phyloP scores from a whole-genome alignment of 306 rosid genomes.

The Styphnolobium japonicum region DNA sequence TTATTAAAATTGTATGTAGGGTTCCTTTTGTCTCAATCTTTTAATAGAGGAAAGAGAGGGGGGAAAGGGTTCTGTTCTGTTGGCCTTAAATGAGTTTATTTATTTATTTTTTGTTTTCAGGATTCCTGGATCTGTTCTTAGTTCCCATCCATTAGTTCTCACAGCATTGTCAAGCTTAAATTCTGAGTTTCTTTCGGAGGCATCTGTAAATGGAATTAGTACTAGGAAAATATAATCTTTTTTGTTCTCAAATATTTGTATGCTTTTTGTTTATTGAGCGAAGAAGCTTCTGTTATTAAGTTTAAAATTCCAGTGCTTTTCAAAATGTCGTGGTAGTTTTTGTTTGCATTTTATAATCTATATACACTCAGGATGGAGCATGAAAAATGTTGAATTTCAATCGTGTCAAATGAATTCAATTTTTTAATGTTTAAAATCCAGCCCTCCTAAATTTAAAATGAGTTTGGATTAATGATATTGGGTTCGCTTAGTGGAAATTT shows the following conservation, averaged over 20 bases:
- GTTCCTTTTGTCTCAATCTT: background rate
- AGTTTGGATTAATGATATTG: background rate
- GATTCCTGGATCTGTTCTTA: conserved; percentile 86
- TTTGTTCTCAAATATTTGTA: background rate
- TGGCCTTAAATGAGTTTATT: background rate
- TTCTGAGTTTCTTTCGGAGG: conserved; percentile 91
- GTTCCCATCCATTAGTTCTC: conserved; percentile 89
- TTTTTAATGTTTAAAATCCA: background rate
- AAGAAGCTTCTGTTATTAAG: background rate
- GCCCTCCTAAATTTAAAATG: background rate
- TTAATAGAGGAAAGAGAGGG: background rate
- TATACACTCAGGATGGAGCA: background rate
- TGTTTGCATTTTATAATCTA: background rate
- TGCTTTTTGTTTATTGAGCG: background rate
- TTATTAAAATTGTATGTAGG: too few species aligned
- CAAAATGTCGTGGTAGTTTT: background rate
- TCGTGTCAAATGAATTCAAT: background rate
- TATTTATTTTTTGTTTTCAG: conserved; percentile 62
- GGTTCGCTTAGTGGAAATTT: background rate
- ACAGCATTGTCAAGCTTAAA: conserved; percentile 90
- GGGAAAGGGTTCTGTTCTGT: background rate
- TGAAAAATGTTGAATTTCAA: background rate
- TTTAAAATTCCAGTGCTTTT: background rate
- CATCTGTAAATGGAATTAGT: conserved; percentile 86
- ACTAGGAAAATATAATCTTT: background rate